Base-by-base conservation (phyloP, 352 stramenopile genomes). In the Phytophthora cryptogea region DNA sequence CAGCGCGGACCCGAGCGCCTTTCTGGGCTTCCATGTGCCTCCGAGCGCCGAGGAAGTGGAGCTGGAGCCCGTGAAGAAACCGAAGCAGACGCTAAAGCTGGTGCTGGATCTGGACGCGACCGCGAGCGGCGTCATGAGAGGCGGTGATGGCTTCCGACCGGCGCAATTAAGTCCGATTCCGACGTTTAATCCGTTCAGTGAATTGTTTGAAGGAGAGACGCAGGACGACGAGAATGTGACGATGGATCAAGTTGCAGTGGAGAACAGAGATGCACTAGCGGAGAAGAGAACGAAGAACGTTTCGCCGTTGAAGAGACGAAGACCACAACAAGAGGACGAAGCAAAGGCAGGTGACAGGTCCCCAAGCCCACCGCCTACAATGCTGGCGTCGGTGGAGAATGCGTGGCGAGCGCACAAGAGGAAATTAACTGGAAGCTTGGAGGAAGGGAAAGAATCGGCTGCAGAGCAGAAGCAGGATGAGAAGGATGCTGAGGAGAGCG, bases 1-100 rank as follows among this genome's bases (percentile, higher is more conserved):
- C 68, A 90, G 83, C 43, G 79, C 83, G 5, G 79, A 90, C 55
- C 67, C 72, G 35, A 79, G 42, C 48, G 75, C 80, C 26, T 90
- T 92, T 55, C n/a, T 62, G 17, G 69, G 70, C 5, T 72, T 84
- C 40, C 63, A 70, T 42, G 48, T 72, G 27, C 20, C 58, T 20
- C 44, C 50, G 10, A 56, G 44, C 27, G 35, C 63, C 10, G 37
- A 65, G n/a, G 20, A 73, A 10, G 35, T 62, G 16, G 35, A 41
- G 5, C 2, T 47, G 23, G 23, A 36, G 9, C 5, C 20, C 5
- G 23, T 8, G 14, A 28, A 39, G 35, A 53, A 57, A 17, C 47
- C 59, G 26, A 45, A 62, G 5, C 27, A 48, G 44, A 65, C 26
- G 4, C 36, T 58, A 10, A 65, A 74, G 6, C 58, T 88, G 11